Conservation (phyloP, 805 yeast species). For the Suhomyces emberorum region DNA sequence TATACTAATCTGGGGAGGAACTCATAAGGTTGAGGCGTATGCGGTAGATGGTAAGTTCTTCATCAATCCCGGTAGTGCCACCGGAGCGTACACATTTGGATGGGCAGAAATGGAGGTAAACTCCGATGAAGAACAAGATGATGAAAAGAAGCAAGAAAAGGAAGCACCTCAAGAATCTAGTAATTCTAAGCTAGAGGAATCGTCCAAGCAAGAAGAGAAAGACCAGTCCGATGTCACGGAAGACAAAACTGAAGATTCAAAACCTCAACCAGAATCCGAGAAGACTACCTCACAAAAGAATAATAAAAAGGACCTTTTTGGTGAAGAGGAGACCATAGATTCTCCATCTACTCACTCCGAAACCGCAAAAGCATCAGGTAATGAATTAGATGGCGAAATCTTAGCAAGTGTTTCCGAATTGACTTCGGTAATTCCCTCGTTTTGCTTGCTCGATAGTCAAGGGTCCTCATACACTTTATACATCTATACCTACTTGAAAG, state of each 20-base stretch:
- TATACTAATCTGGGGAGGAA: constrained; percentile 87
- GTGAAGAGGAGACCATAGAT: constrained; percentile 2
- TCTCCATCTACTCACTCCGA: neutral
- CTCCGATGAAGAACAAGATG: constrained; percentile 30
- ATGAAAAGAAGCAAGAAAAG: constrained; percentile 8
- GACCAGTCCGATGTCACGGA: too few relatives aligned
- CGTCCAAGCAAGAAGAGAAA: constrained; percentile 6
- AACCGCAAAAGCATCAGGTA: neutral
- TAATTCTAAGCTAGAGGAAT: neutral
- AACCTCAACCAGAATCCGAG: constrained; percentile 3
- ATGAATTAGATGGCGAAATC: constrained; percentile 9
- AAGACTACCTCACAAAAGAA: constrained; percentile 18
- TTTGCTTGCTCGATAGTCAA: constrained; percentile 84
- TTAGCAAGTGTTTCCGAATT: constrained; percentile 19
- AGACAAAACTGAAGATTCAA: constrained; percentile 7
- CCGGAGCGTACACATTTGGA: constrained; percentile 79
- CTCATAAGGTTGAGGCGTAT: constrained; percentile 90
- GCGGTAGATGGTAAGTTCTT: constrained; percentile 90
- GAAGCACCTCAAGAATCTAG: constrained; percentile 12
- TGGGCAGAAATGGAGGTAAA: constrained; percentile 54
- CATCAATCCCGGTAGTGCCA: constrained; percentile 95
- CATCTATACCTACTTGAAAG: constrained; percentile 76
- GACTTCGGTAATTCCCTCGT: constrained; percentile 61
- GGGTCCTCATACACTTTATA: constrained; percentile 75
- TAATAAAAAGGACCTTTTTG: constrained; percentile 11